These are phyloP conservation scores for Poteriospumella lacustris DNA, from an alignment of 108 stramenopile genomes.

Conservation along the genomic window DNA sequence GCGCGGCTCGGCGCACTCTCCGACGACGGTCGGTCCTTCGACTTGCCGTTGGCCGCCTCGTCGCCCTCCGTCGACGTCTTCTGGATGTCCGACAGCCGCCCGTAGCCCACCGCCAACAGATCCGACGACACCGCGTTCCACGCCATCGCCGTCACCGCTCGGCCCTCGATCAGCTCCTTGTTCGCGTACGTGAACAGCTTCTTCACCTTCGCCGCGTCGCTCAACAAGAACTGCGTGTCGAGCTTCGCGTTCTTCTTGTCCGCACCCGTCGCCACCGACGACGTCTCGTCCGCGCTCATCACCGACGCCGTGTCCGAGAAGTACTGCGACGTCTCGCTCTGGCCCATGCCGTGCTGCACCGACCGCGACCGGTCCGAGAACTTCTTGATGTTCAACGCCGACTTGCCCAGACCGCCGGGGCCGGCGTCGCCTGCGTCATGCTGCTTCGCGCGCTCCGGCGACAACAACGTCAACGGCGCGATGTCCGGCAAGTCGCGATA, in stretches of 20 bases:
- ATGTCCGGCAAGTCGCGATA: slow-evolving; percentile 33
- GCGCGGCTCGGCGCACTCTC: too few relatives aligned
- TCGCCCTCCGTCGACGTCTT: too few relatives aligned
- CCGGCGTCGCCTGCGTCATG: slow-evolving; percentile 28
- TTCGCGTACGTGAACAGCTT: neutral
- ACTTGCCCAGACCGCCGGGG: neutral
- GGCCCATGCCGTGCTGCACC: neutral
- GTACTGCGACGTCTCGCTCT: neutral
- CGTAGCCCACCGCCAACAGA: slow-evolving; percentile 57
- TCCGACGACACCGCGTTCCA: slow-evolving; percentile 42
- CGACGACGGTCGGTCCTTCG: too few relatives aligned
- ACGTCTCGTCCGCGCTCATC: neutral
- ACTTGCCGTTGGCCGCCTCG: too few relatives aligned
- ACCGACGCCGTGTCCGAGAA: slow-evolving; percentile 29
- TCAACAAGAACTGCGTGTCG: too few relatives aligned
- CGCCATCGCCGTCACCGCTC: slow-evolving; percentile 42
- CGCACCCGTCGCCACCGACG: neutral
- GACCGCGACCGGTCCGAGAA: neutral
- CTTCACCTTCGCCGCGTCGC: neutral
- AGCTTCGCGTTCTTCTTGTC: neutral
- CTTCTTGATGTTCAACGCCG: neutral
- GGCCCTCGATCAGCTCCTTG: neutral
- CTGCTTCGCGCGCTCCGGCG: slow-evolving; percentile 30
- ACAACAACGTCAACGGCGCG: neutral
- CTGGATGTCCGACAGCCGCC: slow-evolving; percentile 26